Percentiles rank a stretch among this genome's conserved stretches.
phyloP scores from a whole-genome alignment of 2,329 filamentous ascomycete species.

The Fusarium tricinctum region DNA sequence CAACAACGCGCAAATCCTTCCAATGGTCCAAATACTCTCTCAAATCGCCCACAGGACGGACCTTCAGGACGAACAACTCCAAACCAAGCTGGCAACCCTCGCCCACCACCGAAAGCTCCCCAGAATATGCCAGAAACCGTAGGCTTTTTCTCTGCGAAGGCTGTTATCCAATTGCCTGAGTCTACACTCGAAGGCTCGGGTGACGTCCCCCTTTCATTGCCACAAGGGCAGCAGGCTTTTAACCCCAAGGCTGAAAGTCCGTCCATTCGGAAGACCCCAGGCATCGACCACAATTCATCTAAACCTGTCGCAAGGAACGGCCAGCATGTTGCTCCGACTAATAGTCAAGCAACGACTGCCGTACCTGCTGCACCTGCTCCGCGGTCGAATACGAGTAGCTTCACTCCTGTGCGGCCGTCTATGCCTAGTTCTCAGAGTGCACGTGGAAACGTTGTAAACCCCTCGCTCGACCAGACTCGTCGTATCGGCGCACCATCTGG shows the following conservation, averaged over 20 bases:
- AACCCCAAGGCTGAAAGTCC: conserved; percentile 83
- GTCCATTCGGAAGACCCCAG: conserved; percentile 89
- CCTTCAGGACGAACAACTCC: conserved; percentile 33
- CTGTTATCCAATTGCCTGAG: conserved; percentile 70
- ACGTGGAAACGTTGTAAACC: conserved; percentile 64
- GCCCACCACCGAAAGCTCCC: conserved; percentile 50
- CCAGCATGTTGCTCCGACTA: conserved; percentile 64
- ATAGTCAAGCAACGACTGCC: conserved; percentile 46
- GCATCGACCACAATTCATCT: conserved; percentile 84
- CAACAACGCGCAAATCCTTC: conserved; percentile 44
- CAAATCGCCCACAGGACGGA: conserved; percentile 41
- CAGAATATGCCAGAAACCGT: conserved; percentile 58
- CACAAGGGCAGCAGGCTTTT: conserved; percentile 69
- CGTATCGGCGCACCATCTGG: conserved; percentile 71
- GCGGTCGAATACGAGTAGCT: conserved; percentile 46
- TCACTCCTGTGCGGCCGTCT: conserved; percentile 52
- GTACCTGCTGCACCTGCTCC: conserved; percentile 33
- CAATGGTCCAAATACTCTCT: conserved; percentile 43
- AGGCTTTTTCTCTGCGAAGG: conserved; percentile 79
- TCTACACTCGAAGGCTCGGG: conserved; percentile 55
- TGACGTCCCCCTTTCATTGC: conserved; percentile 58
- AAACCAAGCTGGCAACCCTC: conserved; percentile 47
- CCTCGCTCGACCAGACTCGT: conserved; percentile 66
- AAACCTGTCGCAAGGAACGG: conserved; percentile 75
- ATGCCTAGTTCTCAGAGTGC: conserved; percentile 46